Percentiles rank a stretch among this genome's conserved stretches.
Evolutionary conservation across 306 rosid species (phyloP).

Genomic region (Rubus idaeus): DNA sequence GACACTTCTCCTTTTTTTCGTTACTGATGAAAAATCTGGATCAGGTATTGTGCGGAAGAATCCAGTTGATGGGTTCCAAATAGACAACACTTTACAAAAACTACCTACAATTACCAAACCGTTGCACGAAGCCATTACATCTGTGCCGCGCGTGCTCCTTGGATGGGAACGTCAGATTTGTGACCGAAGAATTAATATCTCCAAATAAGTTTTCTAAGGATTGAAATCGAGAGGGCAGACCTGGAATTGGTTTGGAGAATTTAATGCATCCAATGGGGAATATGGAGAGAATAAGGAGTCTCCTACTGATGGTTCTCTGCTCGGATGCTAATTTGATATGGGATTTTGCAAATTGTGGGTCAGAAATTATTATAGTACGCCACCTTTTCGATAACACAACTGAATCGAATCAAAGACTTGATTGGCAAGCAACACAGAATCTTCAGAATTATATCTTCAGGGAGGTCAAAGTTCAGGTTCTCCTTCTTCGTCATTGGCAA

Average conservation of each 20-base stretch:
- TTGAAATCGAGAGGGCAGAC: neutral
- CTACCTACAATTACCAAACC: neutral
- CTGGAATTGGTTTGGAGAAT: neutral
- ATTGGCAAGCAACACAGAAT: neutral
- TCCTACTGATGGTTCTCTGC: neutral
- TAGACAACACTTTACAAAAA: neutral
- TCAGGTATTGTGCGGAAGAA: neutral
- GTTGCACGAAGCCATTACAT: neutral
- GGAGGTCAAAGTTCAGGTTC: neutral
- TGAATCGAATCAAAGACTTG: neutral
- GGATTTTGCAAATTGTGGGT: neutral
- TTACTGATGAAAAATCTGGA: neutral
- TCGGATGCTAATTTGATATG: neutral
- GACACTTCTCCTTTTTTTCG: neutral
- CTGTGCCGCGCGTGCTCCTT: neutral
- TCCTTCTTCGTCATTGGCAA: neutral
- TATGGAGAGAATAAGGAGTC: neutral
- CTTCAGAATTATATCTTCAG: neutral
- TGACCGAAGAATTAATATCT: neutral
- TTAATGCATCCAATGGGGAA: neutral
- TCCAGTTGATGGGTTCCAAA: neutral
- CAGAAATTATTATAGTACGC: neutral
- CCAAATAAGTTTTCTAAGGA: neutral
- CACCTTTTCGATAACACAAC: neutral
- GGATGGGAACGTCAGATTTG: neutral